Evolutionary conservation across 2,329 filamentous ascomycete genomes (phyloP).

Genomic region (Dothiorella sarmentorum): DNA sequence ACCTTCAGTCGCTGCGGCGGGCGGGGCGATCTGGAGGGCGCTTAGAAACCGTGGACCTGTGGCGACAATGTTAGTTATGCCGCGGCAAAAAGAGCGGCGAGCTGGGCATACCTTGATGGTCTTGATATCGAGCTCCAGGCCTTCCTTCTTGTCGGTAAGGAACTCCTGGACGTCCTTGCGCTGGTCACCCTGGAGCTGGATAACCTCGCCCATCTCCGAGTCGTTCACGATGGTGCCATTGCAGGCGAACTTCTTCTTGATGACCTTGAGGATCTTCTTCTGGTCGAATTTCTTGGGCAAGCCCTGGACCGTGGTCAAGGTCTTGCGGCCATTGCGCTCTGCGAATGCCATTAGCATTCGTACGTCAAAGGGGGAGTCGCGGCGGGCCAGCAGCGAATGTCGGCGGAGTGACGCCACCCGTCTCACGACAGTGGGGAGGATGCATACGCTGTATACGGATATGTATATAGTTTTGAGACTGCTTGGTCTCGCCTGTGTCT

Average conservation of each 20-base stretch:
- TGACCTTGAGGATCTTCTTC: conserved; percentile 99
- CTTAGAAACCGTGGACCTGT: conserved; percentile 37
- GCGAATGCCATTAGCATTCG: conserved; percentile 24
- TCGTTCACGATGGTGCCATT: conserved; percentile 99
- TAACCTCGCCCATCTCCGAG: conserved; percentile 97
- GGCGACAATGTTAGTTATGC: not conserved
- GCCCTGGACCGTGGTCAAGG: conserved; percentile 98
- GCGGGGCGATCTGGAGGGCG: conserved; percentile 22
- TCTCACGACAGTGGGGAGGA: conserved; percentile 4
- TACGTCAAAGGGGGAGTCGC: not conserved
- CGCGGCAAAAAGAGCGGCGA: not conserved
- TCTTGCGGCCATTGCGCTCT: conserved; percentile 99
- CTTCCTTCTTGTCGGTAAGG: conserved; percentile 91
- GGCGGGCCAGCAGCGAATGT: not conserved
- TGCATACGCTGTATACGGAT: conserved; percentile 97
- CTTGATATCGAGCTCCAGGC: conserved; percentile 90
- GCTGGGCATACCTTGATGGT: conserved; percentile 74
- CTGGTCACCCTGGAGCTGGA: conserved; percentile 99
- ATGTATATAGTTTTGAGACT: conserved; percentile 97
- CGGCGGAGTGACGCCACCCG: not conserved
- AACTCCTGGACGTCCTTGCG: conserved; percentile 98
- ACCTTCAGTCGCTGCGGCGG: conserved; percentile 20
- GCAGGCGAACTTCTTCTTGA: conserved; percentile 99
- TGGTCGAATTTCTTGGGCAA: conserved; percentile 98
- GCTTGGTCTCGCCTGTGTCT: conserved; percentile 91